phyloP scores from a whole-genome alignment of 345 rosid species.

The Lenwebbia sp. region DNA sequence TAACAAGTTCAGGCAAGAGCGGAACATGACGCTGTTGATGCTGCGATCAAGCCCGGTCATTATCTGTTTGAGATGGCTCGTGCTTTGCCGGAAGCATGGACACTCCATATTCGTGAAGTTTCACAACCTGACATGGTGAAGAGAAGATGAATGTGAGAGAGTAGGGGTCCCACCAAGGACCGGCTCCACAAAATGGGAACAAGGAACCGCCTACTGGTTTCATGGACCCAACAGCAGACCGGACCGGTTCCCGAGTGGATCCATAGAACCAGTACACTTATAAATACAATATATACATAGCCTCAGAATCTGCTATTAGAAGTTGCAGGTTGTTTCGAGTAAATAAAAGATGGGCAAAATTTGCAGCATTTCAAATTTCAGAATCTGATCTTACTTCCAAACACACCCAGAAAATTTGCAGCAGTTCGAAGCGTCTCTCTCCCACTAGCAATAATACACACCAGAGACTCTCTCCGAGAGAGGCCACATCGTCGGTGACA shows the following conservation, averaged over 20 bases:
- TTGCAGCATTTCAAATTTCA: not conserved
- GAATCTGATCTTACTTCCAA: not conserved
- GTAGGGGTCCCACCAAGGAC: no score
- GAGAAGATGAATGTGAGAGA: no score
- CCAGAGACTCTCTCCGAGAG: not conserved
- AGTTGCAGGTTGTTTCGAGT: not conserved
- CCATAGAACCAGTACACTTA: no score
- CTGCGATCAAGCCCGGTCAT: not conserved
- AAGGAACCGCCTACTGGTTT: no score
- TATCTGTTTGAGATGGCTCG: not conserved
- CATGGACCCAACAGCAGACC: no score
- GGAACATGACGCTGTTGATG: not conserved
- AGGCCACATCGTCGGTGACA: not conserved
- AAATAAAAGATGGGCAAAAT: no score
- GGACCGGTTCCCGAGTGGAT: no score
- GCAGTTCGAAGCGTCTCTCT: not conserved
- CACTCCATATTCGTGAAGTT: not conserved
- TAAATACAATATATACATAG: not conserved
- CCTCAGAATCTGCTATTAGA: not conserved
- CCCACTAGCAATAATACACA: not conserved
- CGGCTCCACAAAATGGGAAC: no score
- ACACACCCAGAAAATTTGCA: not conserved
- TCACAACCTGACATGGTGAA: no score
- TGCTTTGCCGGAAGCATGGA: fast-evolving
- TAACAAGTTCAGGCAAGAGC: fast-evolving